Conservation (phyloP, 441 rosid species). For the Erysimum cheiri region DNA sequence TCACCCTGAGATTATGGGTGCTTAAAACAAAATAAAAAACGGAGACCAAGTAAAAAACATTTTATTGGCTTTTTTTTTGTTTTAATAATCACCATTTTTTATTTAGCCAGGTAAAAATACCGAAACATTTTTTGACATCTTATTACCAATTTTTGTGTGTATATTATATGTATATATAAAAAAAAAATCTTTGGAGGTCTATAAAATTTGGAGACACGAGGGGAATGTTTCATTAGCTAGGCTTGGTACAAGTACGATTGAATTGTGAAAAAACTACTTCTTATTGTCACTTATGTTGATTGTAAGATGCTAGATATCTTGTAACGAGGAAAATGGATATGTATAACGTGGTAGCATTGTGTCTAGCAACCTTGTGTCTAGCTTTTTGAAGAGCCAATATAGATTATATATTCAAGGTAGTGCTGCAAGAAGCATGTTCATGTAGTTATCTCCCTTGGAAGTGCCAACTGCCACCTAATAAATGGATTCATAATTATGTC, state of each 20-base stretch:
- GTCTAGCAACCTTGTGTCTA: conserved; percentile 57
- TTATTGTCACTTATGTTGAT: neutral
- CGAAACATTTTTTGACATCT: no score
- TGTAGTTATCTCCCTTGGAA: conserved; percentile 85
- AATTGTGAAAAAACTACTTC: neutral
- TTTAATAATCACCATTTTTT: no score
- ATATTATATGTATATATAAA: no score
- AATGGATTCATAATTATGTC: conserved; percentile 6
- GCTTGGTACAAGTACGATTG: conserved; percentile 18
- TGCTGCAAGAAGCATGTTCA: conserved; percentile 85
- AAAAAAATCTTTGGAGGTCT: no score
- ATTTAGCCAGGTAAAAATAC: no score
- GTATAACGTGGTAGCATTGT: neutral
- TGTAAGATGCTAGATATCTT: conserved; percentile 9
- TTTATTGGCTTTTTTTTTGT: no score
- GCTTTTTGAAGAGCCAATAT: conserved; percentile 91
- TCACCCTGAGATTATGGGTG: no score
- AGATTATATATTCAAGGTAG: conserved; percentile 77
- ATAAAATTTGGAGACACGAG: no score
- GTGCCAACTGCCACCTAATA: conserved; percentile 83
- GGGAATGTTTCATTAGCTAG: no score
- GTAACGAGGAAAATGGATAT: neutral
- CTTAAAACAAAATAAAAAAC: no score
- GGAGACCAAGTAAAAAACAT: no score
- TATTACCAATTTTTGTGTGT: no score